Evolutionary conservation across 1,284 basidiomycete species (phyloP), one percentile per base, ranked within the genome.

Genomic region (Puccinia coronata): DNA sequence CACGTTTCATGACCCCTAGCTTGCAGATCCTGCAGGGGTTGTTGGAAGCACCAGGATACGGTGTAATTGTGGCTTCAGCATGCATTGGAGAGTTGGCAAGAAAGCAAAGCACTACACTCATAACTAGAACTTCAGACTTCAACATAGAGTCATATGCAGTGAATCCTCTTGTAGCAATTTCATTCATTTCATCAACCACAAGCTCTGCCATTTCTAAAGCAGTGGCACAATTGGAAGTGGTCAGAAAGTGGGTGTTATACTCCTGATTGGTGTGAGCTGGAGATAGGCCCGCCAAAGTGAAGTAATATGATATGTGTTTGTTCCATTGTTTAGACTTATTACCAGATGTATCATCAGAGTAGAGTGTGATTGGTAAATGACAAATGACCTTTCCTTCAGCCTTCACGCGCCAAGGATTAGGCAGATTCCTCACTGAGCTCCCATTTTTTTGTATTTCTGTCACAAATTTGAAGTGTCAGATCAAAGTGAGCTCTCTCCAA

Each of bases 281-380:
- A 1, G 85, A 84, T 0, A 88, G 84, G 5, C 87, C 86, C 31
- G 85, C 85, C 2, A 84, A 78, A 2, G 85, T 86, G 63, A 87
- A 86, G 0, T 88, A 83, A 41, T 87, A 86, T 1, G 84, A 86
- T 76, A 88, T 88, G 81, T 89, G 88, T 51, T 87, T 85, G 74
- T 89, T 88, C 87, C 87, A 88, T 75, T 87, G 87, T 82, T 88
- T 88, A 0, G 87, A 88, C 0, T 84, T 28, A 82, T 89, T 88
- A 0, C 88, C 88, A 0, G 87, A 88, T 0, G 87, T 88, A 80
- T 89, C 87, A 69, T 88, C 87, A 69, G 88, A 88, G 80, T 88
- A 89, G 0, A 87, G 28, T 86, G 86, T 88, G 0, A 88, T 81
- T 0, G 87, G 86, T n/a, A 87, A 14, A 31, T 75, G 73, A 0